A percentile compares a stretch with the other conserved stretches of the same genome.
Conservation (phyloP, 2,329 filamentous ascomycete species). For the Paraphaeosphaeria minitans region DNA sequence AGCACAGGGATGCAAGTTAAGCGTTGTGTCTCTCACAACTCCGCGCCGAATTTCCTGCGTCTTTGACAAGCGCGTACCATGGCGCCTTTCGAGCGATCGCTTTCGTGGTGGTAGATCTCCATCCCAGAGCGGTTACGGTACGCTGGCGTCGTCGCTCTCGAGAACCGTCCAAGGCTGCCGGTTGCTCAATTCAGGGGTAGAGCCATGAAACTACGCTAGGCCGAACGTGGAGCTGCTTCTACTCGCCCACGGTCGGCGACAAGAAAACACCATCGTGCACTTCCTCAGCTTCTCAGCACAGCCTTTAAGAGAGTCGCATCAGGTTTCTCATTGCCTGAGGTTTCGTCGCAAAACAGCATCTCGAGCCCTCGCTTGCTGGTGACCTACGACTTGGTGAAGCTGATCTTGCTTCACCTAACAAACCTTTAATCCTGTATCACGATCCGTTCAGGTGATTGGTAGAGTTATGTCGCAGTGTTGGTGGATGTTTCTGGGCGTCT, state of each 20-base stretch:
- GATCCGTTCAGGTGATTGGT: conserved; percentile 26
- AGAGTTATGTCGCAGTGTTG: conserved; percentile 30
- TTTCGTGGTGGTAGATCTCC: conserved; percentile 32
- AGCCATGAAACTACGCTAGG: conserved; percentile 39
- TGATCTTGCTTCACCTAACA: conserved; percentile 26
- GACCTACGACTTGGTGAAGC: conserved; percentile 20
- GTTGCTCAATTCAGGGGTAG: conserved; percentile 28
- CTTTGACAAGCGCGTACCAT: conserved; percentile 1
- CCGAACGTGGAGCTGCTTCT: conserved; percentile 25
- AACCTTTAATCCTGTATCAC: conserved; percentile 27
- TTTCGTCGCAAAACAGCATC: conserved; percentile 27
- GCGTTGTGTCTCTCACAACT: conserved; percentile 19
- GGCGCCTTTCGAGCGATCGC: conserved; percentile 9
- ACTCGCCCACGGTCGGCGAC: conserved; percentile 37
- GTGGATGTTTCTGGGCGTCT: conserved; percentile 6
- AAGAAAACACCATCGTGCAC: conserved; percentile 25
- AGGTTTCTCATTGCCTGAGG: conserved; percentile 24
- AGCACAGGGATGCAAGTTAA: conserved; percentile 31
- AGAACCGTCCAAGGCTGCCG: conserved; percentile 27
- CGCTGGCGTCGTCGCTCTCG: conserved; percentile 35
- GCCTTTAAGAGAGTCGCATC: conserved; percentile 28
- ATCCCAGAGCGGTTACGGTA: conserved; percentile 26
- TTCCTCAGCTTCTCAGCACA: conserved; percentile 29
- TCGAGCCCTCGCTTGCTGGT: conserved; percentile 30
- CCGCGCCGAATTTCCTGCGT: conserved; percentile 6